phyloP scores from a whole-genome alignment of 345 rosid genomes.

The Melastoma malabathricum region DNA sequence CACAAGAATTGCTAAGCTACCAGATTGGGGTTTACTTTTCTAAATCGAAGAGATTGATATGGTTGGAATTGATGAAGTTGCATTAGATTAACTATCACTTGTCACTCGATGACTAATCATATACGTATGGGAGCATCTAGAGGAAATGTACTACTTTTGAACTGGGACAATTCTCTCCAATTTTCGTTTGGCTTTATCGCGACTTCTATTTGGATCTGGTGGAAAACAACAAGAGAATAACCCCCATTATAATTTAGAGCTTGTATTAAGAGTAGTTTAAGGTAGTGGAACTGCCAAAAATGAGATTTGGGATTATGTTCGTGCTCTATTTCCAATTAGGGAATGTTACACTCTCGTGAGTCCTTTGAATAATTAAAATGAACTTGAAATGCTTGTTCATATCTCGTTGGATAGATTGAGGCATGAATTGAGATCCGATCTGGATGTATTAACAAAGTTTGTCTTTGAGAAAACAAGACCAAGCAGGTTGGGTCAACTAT shows the following conservation, averaged over 20 bases:
- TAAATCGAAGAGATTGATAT: constrained; percentile 22
- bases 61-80: constrained; percentile 97
- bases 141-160: constrained; percentile 70
- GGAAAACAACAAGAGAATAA: constrained; percentile 73
- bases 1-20: too few species aligned
- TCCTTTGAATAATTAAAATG: constrained; percentile 78
- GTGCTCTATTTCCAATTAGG: constrained; percentile 87
- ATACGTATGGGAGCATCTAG: constrained; percentile 88
- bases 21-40: too few species aligned
- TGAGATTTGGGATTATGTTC: constrained; percentile 86
- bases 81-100: constrained; percentile 92
- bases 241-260: constrained; percentile 93
- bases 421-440: constrained; percentile 75
- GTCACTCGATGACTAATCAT: constrained; percentile 96
- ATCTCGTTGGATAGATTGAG: constrained; percentile 62
- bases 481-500: constrained; percentile 86
- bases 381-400: constrained; percentile 84
- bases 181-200: constrained; percentile 98
- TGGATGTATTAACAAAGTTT: constrained; percentile 86
- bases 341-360: constrained; percentile 88
- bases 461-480: constrained; percentile 94
- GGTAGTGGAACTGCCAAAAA: constrained; percentile 76
- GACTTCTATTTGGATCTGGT: constrained; percentile 83
- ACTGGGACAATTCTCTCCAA: constrained; percentile 86
- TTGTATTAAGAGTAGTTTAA: constrained; percentile 76